phyloP scores from a whole-genome alignment of 352 stramenopile species.

The Phytophthora tentaculata region DNA sequence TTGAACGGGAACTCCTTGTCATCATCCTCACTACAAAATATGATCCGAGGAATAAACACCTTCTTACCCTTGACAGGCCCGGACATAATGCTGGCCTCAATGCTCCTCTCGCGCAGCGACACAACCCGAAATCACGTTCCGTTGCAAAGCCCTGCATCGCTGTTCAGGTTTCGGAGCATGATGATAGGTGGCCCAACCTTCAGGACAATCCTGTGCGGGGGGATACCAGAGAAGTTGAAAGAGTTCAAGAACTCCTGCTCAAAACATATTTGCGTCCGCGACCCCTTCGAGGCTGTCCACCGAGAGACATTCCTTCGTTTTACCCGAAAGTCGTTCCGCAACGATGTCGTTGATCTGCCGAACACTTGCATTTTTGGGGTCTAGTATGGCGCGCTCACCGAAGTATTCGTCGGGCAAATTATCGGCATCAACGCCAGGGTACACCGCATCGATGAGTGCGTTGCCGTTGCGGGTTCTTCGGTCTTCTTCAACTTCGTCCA shows the following conservation, averaged over 20 bases:
- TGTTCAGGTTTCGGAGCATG: not conserved
- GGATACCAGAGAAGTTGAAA: not conserved
- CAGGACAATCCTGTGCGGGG: not conserved
- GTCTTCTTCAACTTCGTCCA: not conserved
- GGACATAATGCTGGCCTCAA: too few species aligned
- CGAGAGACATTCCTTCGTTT: not conserved
- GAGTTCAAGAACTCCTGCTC: not conserved
- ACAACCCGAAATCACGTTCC: not conserved
- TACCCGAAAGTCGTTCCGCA: not conserved
- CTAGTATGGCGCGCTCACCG: not conserved
- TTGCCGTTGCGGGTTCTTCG: not conserved
- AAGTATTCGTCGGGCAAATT: slow-evolving; percentile 3
- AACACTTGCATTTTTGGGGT: not conserved
- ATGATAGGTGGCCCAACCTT: slow-evolving; percentile 1
- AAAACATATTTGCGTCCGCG: not conserved
- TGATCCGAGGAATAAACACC: too few species aligned
- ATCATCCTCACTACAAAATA: too few species aligned
- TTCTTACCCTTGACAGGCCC: too few species aligned
- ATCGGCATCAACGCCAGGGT: not conserved
- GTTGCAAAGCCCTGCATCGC: slow-evolving; percentile 1
- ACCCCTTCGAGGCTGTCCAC: not conserved
- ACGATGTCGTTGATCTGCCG: not conserved
- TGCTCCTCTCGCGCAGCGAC: not conserved
- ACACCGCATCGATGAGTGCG: not conserved
- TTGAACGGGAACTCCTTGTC: not conserved